Conservation (phyloP, 495 filamentous ascomycete species). For the Neurospora sp. region DNA sequence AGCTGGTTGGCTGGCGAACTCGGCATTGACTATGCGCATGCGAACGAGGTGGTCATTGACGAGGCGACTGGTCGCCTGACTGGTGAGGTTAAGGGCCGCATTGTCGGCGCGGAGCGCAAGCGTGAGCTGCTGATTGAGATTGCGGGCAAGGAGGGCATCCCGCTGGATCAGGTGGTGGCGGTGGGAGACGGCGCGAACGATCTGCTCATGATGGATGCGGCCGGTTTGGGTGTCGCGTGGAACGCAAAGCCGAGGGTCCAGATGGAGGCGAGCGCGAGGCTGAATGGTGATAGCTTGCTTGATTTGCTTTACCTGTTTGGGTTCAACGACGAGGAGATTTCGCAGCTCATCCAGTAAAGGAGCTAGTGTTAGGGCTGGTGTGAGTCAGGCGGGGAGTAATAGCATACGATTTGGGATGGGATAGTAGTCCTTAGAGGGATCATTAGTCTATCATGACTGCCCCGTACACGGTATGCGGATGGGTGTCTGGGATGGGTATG, state of each 20-base stretch:
- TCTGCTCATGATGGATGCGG: constrained; percentile 79
- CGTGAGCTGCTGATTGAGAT: constrained; percentile 65
- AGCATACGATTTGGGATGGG: not conserved
- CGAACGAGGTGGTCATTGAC: constrained; percentile 69
- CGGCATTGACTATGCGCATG: constrained; percentile 75
- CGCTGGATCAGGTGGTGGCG: constrained; percentile 67
- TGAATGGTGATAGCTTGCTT: constrained; percentile 70
- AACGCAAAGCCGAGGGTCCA: constrained; percentile 91
- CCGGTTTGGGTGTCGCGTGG: constrained; percentile 86
- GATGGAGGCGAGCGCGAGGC: constrained; percentile 65
- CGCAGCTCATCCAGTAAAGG: constrained; percentile 31
- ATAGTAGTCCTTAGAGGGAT: not conserved
- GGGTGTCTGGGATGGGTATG: not conserved
- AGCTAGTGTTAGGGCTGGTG: not conserved
- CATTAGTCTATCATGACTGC: not conserved
- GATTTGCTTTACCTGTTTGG: constrained; percentile 83
- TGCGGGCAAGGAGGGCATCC: constrained; percentile 59
- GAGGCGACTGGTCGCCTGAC: constrained; percentile 58
- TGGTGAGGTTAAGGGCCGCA: constrained; percentile 65
- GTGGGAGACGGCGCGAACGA: constrained; percentile 96
- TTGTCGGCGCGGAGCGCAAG: constrained; percentile 79
- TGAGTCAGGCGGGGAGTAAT: not conserved
- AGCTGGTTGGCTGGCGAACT: constrained; percentile 72
- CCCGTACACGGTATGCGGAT: not conserved
- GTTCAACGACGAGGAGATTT: constrained; percentile 55